Evolutionary conservation across 805 yeast genomes (phyloP), one percentile per base, ranked within the genome.

Genomic region (Starmerella etchellsii): DNA sequence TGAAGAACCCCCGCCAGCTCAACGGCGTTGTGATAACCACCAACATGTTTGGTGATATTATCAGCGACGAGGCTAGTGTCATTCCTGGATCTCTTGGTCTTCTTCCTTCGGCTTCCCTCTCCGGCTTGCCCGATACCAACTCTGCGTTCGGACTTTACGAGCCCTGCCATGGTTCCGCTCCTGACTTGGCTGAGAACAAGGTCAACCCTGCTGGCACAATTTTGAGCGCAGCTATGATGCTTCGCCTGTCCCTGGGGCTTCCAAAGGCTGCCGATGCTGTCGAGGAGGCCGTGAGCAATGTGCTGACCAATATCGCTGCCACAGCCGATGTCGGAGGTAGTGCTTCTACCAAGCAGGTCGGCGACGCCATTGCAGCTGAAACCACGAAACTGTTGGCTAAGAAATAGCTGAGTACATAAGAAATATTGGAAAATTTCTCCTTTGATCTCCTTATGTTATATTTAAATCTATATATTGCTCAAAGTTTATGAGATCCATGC

Each of bases 151-250:
- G 98, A 44, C 69, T 91, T 50, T 91, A 91, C 61, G 98, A 91
- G 67, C 97, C 98, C 51, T 88, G 96, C 59, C 98, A 88, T 61
- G 98, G 98, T 36, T 80, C 95, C 35, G 98, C 98, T 27, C 98
- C 98, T 39, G 98, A 88, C 62, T 74, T 88, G 58, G 77, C 78
- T 39, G 68, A 65, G 45, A 83, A 84, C 60, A 80, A 82, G 66
- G 98, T 87, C 44, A 88, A 88, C 65, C 98, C 98, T 39, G 65
- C 88, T 43, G 98, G 97, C 39, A 83, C 96, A 20, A 87, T 88
- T 54, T 71, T 91, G 56, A 85, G 96, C 21, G 94, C 83, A 11
- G 97, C 97, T 25, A 81, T 91, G 94, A 91, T 91, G 97, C 73
- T 91, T 65, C 76, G 88, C 56, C 73, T 91, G 49, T 85, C 96